Conservation (phyloP, 129 eudicot genomes). For the Chrysanthemum seticuspe region DNA sequence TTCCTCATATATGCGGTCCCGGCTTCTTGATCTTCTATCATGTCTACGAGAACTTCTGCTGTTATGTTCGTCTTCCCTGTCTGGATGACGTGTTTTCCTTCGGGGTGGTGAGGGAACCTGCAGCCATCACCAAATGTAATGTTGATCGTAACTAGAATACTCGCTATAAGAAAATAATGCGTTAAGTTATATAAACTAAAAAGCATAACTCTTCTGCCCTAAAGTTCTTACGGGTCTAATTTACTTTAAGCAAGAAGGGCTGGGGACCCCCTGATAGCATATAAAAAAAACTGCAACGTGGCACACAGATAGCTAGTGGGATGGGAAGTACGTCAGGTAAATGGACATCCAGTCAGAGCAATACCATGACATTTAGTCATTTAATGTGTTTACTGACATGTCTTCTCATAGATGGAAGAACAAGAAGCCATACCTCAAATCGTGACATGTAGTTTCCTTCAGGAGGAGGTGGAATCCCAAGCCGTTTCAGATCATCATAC, state of each 20-base stretch:
- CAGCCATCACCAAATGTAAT: not conserved
- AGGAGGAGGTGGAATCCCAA: constrained; percentile 91
- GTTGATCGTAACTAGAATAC: not conserved
- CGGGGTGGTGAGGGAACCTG: constrained; percentile 85
- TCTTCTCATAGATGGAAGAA: not conserved
- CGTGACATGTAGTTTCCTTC: constrained; percentile 98
- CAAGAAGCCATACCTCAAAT: constrained; percentile 53
- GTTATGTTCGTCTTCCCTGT: constrained; percentile 28
- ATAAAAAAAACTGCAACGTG: too few species aligned
- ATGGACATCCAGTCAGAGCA: too few species aligned
- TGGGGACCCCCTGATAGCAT: too few species aligned
- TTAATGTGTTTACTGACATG: too few species aligned
- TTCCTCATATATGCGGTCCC: constrained; percentile 32
- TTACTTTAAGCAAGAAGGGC: too few species aligned
- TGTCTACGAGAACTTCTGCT: constrained; percentile 21
- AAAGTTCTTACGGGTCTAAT: not conserved
- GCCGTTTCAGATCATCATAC: constrained; percentile 75
- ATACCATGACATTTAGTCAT: too few species aligned
- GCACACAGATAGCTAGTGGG: too few species aligned
- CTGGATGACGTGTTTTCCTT: constrained; percentile 36
- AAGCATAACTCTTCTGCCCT: not conserved
- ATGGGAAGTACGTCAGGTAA: too few species aligned
- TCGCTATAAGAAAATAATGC: constrained; percentile 1
- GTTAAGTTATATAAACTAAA: not conserved
- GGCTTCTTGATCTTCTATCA: constrained; percentile 43